Conservation (phyloP, 257 asterid genomes). For the Fraxinus pennsylvanica region DNA sequence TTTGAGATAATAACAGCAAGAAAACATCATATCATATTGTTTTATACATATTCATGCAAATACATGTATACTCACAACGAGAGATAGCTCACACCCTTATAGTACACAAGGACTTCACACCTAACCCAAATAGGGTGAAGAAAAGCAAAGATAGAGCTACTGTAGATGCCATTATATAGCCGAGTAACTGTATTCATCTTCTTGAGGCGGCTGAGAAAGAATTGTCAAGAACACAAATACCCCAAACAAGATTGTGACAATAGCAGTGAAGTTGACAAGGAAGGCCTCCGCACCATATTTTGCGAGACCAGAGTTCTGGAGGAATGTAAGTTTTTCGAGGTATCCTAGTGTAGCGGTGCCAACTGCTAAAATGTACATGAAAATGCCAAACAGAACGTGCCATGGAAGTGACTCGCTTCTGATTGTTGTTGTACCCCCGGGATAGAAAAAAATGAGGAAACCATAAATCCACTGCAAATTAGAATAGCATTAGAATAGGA, state of each 20-base stretch:
- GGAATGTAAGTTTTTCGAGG: slow-evolving; percentile 95
- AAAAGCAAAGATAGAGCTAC: not conserved
- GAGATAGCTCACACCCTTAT: not conserved
- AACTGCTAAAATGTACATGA: slow-evolving; percentile 63
- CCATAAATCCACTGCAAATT: slow-evolving; percentile 87
- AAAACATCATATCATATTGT: not conserved
- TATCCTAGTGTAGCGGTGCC: slow-evolving; percentile 69
- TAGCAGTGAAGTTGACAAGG: slow-evolving; percentile 88
- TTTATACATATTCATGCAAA: not conserved
- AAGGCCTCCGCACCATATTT: slow-evolving; percentile 88
- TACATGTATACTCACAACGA: not conserved
- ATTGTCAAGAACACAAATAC: slow-evolving; percentile 70
- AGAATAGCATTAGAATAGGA: not conserved
- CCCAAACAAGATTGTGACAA: slow-evolving; percentile 73
- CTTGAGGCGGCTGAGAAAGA: slow-evolving; percentile 53
- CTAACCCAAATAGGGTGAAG: not conserved
- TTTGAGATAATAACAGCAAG: not conserved
- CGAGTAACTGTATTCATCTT: slow-evolving; percentile 68
- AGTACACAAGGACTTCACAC: not conserved
- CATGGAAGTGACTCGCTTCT: slow-evolving; percentile 85
- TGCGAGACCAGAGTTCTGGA: slow-evolving; percentile 59
- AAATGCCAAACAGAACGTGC: slow-evolving; percentile 78
- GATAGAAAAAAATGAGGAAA: slow-evolving; percentile 82
- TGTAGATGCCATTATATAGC: slow-evolving; percentile 41
- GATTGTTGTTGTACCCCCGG: slow-evolving; percentile 69